phyloP scores from a whole-genome alignment of 1,139 yeast species.

The Pichia sp. region DNA sequence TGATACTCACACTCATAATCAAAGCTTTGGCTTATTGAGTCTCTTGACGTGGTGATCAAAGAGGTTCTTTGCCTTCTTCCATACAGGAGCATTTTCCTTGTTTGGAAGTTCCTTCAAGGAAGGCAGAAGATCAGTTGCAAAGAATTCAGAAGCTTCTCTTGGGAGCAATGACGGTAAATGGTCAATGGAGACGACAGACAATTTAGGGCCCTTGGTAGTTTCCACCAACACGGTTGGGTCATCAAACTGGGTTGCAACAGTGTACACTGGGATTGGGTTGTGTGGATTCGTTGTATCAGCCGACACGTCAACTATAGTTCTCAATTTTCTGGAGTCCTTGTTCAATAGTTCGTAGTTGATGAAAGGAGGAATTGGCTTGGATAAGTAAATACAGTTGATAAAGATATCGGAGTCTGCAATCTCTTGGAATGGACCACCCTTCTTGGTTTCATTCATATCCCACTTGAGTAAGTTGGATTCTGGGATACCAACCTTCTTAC shows the following conservation, averaged over 20 bases:
- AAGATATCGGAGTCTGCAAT: conserved; percentile 84
- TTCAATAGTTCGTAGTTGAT: conserved; percentile 64
- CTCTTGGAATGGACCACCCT: conserved; percentile 96
- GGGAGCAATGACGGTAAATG: conserved; percentile 94
- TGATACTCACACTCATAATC: too few species aligned
- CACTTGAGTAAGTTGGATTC: conserved; percentile 78
- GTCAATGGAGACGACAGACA: conserved; percentile 93
- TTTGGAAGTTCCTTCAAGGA: conserved; percentile 77
- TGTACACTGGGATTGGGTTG: conserved; percentile 93
- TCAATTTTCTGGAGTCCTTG: conserved; percentile 58
- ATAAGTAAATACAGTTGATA: conserved; percentile 90
- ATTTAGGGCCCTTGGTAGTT: conserved; percentile 71
- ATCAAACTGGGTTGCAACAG: conserved; percentile 80
- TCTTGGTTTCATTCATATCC: conserved; percentile 96
- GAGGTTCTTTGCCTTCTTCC: conserved; percentile 81
- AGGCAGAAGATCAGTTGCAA: conserved; percentile 80
- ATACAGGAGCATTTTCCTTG: conserved; percentile 76
- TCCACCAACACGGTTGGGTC: conserved; percentile 85
- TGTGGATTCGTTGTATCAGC: conserved; percentile 99
- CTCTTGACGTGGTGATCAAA: conserved; percentile 78
- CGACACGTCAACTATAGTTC: conserved; percentile 93
- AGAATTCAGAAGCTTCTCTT: conserved; percentile 93
- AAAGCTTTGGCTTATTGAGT: conserved; percentile 30
- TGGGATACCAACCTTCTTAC: conserved; percentile 81
- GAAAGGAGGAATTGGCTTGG: conserved; percentile 91